Conservation (phyloP, 306 rosid genomes). For the Canavalia ensiformis region DNA sequence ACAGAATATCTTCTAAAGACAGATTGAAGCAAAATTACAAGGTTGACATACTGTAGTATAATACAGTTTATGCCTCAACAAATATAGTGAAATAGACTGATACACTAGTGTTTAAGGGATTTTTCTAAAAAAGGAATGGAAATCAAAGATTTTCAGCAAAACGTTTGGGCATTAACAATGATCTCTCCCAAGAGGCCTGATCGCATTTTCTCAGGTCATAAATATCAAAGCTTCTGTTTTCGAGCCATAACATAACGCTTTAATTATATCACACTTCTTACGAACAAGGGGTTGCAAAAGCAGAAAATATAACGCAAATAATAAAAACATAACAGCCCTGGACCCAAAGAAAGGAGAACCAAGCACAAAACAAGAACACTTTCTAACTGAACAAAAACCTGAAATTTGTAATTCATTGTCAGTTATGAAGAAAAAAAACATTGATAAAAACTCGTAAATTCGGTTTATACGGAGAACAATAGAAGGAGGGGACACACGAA, state of each 20-base stretch:
- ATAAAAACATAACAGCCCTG: not conserved
- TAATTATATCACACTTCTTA: not conserved
- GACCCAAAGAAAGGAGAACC: slow-evolving; percentile 1
- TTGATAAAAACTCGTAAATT: not conserved
- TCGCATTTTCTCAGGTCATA: not conserved
- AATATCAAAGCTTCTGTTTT: not conserved
- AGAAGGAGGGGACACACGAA: not conserved
- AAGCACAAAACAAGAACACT: not conserved
- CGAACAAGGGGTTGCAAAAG: not conserved
- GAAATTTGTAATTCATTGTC: not conserved
- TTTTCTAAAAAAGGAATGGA: not conserved
- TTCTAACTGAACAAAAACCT: not conserved
- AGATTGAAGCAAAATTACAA: not conserved
- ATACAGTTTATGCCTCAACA: not conserved
- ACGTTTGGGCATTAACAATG: not conserved
- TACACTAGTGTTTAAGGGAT: not conserved
- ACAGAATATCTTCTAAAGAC: not conserved
- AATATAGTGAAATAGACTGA: not conserved
- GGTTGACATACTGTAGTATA: not conserved
- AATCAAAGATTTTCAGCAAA: not conserved
- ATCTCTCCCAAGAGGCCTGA: not conserved
- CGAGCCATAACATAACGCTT: not conserved
- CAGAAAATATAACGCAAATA: not conserved
- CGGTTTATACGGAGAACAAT: not conserved
- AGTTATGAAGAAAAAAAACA: not conserved